phyloP scores from a whole-genome alignment of 2,329 filamentous ascomycete genomes.

The Nigrospora oryzae region DNA sequence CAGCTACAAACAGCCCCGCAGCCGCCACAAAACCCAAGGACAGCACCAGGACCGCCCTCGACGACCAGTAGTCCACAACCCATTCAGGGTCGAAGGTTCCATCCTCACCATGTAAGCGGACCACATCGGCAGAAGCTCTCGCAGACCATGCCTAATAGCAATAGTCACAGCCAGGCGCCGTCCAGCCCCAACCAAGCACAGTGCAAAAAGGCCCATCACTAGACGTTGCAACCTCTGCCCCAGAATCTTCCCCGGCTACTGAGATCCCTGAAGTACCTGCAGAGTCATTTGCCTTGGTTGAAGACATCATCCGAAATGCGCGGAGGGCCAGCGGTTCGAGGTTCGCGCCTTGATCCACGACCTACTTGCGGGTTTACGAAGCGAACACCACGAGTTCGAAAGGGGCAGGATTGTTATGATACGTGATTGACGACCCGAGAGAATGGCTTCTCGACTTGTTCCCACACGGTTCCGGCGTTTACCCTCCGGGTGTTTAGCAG shows the following conservation, averaged over 20 bases:
- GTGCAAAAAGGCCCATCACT: too few species aligned
- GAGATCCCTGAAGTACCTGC: slow-evolving; percentile 20
- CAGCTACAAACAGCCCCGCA: slow-evolving; percentile 13
- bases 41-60: neutral
- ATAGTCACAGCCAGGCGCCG: slow-evolving; percentile 14
- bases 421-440: too few species aligned
- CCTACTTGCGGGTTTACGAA: too few species aligned
- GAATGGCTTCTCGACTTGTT: too few species aligned
- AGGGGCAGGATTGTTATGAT: too few species aligned
- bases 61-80: neutral
- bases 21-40: neutral
- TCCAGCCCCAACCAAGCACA: neutral
- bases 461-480: too few species aligned
- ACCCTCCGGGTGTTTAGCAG: too few species aligned
- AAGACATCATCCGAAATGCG: slow-evolving; percentile 23
- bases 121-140: slow-evolving; percentile 17
- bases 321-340: slow-evolving; percentile 16
- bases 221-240: neutral
- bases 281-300: slow-evolving; percentile 22
- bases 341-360: neutral
- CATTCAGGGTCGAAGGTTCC: slow-evolving; percentile 9
- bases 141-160: slow-evolving; percentile 23
- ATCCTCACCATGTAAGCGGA: slow-evolving; percentile 23
- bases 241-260: neutral
- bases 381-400: too few species aligned